Evolutionary conservation across 2,329 filamentous ascomycete genomes (phyloP).

Genomic region (Fusarium luffae): DNA sequence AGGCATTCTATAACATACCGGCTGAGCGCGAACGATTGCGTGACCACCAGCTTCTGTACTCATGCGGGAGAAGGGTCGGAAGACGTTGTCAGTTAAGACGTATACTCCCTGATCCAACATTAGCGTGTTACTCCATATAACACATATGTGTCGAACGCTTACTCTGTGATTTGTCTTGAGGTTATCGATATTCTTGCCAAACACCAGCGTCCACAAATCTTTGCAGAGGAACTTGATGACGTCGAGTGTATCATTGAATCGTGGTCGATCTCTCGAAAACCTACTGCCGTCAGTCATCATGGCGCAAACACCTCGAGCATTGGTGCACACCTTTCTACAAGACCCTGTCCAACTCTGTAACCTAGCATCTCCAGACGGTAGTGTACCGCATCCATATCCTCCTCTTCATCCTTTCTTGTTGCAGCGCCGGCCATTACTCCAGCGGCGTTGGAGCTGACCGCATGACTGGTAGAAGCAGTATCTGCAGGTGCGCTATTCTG

Average conservation of each 20-base stretch:
- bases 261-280: conserved; percentile 84
- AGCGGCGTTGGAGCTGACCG: conserved; percentile 42
- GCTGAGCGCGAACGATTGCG: conserved; percentile 79
- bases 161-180: conserved; percentile 97
- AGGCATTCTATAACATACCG: conserved; percentile 65
- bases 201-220: conserved; percentile 94
- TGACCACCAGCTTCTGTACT: conserved; percentile 81
- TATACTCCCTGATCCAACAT: conserved; percentile 78
- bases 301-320: background rate
- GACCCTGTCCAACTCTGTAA: conserved; percentile 90
- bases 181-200: conserved; percentile 98
- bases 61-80: conserved; percentile 90
- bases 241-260: conserved; percentile 91
- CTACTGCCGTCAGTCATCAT: conserved; percentile 62
- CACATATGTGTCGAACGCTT: conserved; percentile 41
- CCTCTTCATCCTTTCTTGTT: conserved; percentile 72
- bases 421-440: conserved; percentile 41
- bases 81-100: conserved; percentile 92
- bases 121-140: background rate
- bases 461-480: conserved; percentile 36
- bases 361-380: conserved; percentile 85
- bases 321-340: conserved; percentile 79
- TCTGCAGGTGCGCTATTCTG: conserved; percentile 36
- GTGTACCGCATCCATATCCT: conserved; percentile 85
- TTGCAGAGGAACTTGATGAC: conserved; percentile 99